Evolutionary conservation across 192 early-diverging fungal genomes (phyloP), one percentile per base, ranked within the genome.

Genomic region (Backusella luteola): DNA sequence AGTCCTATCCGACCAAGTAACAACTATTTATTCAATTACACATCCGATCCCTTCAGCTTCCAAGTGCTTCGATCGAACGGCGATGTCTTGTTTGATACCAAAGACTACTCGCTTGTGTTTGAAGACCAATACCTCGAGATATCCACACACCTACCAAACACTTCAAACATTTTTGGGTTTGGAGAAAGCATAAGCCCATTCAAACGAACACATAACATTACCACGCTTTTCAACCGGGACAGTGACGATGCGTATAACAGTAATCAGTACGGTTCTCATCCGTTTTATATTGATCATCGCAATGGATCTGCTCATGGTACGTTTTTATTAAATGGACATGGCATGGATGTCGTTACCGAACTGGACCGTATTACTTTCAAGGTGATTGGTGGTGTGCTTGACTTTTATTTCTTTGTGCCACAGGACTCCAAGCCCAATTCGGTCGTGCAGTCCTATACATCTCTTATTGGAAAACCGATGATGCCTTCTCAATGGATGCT

Each of bases 101-200:
- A 52, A 14, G 75, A 76, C 2, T 78, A 83, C 4, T 80, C 85
- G 0, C 79, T 92, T 34, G 85, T 93, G 9, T 91, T 86, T 44
- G 88, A 91, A 76, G 85, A 91, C 71, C 88, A 92, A 77, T 93
- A 91, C 68, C 76, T 93, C 5, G 89, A 92, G 76, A 67, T 93
- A 29, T 88, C 90, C 0, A 85, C 89, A 23, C 76, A 42, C 1
- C 34, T 92, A 34, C 89, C 90, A 4, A 32, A 44, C 0, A 73
- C 89, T 32, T 87, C 91, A 21, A 90, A 91, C 68, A 87, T 93
- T 44, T 93, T 89, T 74, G 91, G 91, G 5, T 79, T 93, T 11
- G 91, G 91, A 9, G 90, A 93, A 75, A 77, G 82, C 3, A 84
- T 84, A n/a, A 79, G 84, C 15, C 76, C 77, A n/a, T 91, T 91